phyloP scores from a whole-genome alignment of 1,284 basidiomycete genomes.

The Pulveroboletus ridleyi region DNA sequence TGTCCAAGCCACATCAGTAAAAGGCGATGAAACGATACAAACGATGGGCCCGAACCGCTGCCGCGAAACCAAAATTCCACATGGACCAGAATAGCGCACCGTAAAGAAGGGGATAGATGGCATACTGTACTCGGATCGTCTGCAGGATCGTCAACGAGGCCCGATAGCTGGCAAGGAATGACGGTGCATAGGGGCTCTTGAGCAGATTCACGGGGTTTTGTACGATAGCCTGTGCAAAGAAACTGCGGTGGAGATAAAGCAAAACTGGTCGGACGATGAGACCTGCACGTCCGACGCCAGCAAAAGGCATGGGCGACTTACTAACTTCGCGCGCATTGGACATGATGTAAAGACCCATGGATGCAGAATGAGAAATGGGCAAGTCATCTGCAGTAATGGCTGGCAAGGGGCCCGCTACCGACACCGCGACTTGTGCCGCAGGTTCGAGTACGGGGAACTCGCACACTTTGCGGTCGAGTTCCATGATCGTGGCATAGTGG shows the following conservation, averaged over 20 bases:
- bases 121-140: conserved; percentile 59
- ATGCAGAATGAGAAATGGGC: conserved; percentile 36
- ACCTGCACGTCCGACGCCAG: too few relatives aligned
- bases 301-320: conserved; percentile 37
- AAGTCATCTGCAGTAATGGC: conserved; percentile 25
- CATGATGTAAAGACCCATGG: conserved; percentile 57
- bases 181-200: conserved; percentile 63
- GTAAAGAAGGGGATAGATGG: conserved; percentile 53
- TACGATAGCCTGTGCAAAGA: conserved; percentile 74
- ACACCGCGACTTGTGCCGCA: conserved; percentile 41
- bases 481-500: conserved; percentile 73
- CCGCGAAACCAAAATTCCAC: conserved; percentile 73
- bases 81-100: conserved; percentile 60
- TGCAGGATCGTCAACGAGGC: conserved; percentile 64
- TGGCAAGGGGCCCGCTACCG: conserved; percentile 23
- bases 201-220: conserved; percentile 65
- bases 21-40: conserved; percentile 1
- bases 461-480: conserved; percentile 72
- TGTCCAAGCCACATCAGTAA: conserved; percentile 34
- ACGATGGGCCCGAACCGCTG: conserved; percentile 51
- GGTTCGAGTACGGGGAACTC: conserved; percentile 65
- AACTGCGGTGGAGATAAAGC: conserved; percentile 71
- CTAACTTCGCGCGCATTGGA: conserved; percentile 62
- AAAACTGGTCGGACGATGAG: conserved; percentile 49
- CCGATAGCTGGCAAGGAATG: conserved; percentile 69